phyloP scores from a whole-genome alignment of 1,284 basidiomycete species.

The Neotropicomus parvogracilis region DNA sequence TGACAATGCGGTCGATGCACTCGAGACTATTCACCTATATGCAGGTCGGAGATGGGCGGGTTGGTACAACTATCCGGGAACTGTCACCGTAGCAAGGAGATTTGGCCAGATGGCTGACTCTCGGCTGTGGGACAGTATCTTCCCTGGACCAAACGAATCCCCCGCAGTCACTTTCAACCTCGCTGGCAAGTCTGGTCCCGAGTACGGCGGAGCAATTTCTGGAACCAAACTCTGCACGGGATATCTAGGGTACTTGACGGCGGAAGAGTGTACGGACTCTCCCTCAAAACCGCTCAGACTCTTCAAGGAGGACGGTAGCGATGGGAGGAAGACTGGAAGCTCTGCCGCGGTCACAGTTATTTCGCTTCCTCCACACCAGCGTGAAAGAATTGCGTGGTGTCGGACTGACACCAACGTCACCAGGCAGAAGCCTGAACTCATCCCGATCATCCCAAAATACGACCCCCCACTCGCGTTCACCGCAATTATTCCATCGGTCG shows the following conservation, averaged over 20 bases:
- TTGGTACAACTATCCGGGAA: conserved; percentile 37
- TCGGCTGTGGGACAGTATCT: conserved; percentile 29
- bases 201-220: conserved; percentile 23
- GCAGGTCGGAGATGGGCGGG: conserved; percentile 29
- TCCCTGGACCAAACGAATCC: conserved; percentile 26
- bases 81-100: conserved; percentile 26
- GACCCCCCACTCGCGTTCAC: conserved; percentile 2
- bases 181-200: conserved; percentile 26
- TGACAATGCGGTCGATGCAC: conserved; percentile 29
- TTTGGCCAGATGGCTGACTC: conserved; percentile 30
- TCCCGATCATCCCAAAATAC: conserved; percentile 11
- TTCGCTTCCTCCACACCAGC: conserved; percentile 9
- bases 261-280: neutral
- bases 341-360: conserved; percentile 18
- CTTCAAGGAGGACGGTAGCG: neutral
- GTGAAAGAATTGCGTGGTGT: neutral
- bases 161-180: conserved; percentile 26
- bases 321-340: conserved; percentile 20
- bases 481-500: conserved; percentile 22
- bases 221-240: conserved; percentile 25
- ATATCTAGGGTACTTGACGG: conserved; percentile 24
- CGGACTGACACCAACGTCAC: neutral
- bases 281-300: conserved; percentile 6
- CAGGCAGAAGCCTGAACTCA: neutral
- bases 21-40: conserved; percentile 31